A percentile compares a stretch with the other conserved stretches of the same genome.
phyloP scores from a whole-genome alignment of 1,284 basidiomycete genomes.

The Fomitopsis pinicola region DNA sequence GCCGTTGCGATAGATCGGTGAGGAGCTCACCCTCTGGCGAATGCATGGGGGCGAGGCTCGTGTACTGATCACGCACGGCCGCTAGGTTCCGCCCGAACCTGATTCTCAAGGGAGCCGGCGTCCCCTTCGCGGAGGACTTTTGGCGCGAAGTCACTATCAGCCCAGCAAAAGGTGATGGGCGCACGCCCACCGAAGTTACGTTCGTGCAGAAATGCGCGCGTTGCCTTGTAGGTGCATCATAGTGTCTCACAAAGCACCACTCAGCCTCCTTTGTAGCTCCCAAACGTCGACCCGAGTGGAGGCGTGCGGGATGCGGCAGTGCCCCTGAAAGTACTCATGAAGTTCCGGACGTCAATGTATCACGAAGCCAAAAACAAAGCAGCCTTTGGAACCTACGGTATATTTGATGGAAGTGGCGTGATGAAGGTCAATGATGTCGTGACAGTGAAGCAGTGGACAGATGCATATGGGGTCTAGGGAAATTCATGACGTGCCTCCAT shows the following conservation, averaged over 20 bases:
- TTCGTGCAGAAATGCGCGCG: constrained; percentile 66
- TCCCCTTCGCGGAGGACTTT: constrained; percentile 47
- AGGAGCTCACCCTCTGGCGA: constrained; percentile 3
- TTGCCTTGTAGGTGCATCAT: constrained; percentile 53
- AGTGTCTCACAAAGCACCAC: neutral
- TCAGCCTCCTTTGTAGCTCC: constrained; percentile 41
- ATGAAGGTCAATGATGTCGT: constrained; percentile 57
- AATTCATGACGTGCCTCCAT: neutral
- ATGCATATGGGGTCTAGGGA: constrained; percentile 7
- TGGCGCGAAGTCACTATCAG: constrained; percentile 54
- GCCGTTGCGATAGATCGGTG: constrained; percentile 61
- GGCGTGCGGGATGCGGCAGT: constrained; percentile 68
- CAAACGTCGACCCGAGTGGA: constrained; percentile 62
- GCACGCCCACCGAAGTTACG: constrained; percentile 36
- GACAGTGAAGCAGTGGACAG: constrained; percentile 39
- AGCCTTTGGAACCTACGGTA: constrained; percentile 62
- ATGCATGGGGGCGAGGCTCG: neutral
- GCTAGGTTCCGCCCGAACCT: constrained; percentile 71
- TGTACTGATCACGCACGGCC: neutral
- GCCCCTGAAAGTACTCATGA: constrained; percentile 69
- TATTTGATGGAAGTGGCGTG: constrained; percentile 42
- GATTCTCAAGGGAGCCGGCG: constrained; percentile 50
- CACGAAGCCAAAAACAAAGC: constrained; percentile 41
- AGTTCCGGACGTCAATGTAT: constrained; percentile 58
- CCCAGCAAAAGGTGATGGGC: constrained; percentile 14